A percentile compares a stretch with the other conserved stretches of the same genome.
Conservation (phyloP, 306 rosid species). For the Cucurbita argyrosperma region DNA sequence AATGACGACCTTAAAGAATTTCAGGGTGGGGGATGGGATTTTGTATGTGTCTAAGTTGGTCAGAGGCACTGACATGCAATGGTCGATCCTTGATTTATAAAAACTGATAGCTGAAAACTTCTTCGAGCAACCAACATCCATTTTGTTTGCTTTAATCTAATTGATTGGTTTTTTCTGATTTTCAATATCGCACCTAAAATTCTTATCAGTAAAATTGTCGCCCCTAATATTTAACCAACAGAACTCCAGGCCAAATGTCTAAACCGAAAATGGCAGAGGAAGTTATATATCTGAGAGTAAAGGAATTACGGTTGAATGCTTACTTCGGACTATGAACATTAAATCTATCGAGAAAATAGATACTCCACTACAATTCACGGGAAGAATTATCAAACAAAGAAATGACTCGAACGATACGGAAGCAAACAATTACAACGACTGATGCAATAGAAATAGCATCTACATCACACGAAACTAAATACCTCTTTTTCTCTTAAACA, state of each 20-base stretch:
- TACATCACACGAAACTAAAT: not conserved
- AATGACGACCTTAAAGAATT: not conserved
- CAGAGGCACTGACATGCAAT: not conserved
- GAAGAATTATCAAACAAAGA: not conserved
- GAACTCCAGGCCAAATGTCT: not conserved
- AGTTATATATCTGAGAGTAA: not conserved
- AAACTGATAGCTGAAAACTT: not conserved
- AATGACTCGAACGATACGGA: not conserved
- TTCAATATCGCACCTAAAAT: not conserved
- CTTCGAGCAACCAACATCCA: not conserved
- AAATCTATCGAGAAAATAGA: not conserved
- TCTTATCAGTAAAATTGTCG: not conserved
- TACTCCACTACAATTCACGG: not conserved
- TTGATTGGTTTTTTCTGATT: not conserved
- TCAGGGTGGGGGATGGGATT: not conserved
- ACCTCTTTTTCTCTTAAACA: not conserved
- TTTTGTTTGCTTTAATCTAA: not conserved
- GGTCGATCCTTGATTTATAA: not conserved
- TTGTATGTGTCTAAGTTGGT: not conserved
- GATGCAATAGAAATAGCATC: not conserved
- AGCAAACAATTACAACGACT: not conserved
- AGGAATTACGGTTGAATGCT: not conserved
- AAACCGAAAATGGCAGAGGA: not conserved
- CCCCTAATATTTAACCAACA: not conserved
- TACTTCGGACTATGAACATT: not conserved